Evolutionary conservation across 768 basidiomycete species (phyloP), one percentile per base, ranked within the genome.

Genomic region (Pulveroboletus ravenelii): DNA sequence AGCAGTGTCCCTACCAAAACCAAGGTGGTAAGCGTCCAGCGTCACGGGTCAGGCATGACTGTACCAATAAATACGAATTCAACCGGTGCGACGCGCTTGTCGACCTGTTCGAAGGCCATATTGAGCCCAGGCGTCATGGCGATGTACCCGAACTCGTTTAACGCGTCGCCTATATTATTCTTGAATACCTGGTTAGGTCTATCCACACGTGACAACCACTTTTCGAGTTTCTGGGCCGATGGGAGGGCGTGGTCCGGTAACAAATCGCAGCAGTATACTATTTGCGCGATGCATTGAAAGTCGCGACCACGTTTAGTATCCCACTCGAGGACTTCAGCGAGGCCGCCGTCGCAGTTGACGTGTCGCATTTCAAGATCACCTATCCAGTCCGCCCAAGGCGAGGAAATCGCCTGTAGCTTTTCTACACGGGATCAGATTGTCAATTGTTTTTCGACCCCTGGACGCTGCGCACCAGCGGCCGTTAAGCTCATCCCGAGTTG

Each of bases 21-120:
- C 6, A 35, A 37, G 36, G 14, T 8, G 3, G 10, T 46, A 32
- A 53, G 42, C n/a, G 3, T 40, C 34, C 27, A 23, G 52, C 15
- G 25, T 23, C 18, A 34, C 31, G 18, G 10, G 35, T 23, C 43
- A 25, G 23, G 4, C 8, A 27, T 18, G 17, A 17, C 12, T 75
- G 53, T 60, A 90, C 90, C 87, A 37, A 89, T 82, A 65, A 87
- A 91, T 30, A 90, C 80, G 62, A 92, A 87, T 60, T 89, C 85
- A 8, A 84, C 80, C 2, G 87, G 87, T 2, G 86, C 81, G 36
- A 90, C 75, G 25, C 81, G 76, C 52, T 80, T 77, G 49, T 71
- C 69, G n/a, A 86, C 75, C 23, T 73, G 68, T 15, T 54, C 69
- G 56, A 89, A 84, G 2, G 73, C 81, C 12, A 62, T 52, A n/a